phyloP scores from a whole-genome alignment of 495 filamentous ascomycete genomes.

The Penicillium ochrochloron region DNA sequence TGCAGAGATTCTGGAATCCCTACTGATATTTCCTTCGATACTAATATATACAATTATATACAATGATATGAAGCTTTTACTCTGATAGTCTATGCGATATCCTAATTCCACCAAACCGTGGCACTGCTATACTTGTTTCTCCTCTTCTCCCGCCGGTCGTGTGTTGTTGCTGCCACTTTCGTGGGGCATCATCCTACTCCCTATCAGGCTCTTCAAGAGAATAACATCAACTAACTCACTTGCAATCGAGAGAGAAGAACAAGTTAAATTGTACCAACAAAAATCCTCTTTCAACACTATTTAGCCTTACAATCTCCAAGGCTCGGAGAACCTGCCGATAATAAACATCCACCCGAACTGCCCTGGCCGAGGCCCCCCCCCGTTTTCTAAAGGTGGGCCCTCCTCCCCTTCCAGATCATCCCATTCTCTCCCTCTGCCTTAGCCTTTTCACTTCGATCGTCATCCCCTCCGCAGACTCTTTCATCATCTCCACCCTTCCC shows the following conservation, averaged over 20 bases:
- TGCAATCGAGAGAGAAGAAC: background rate
- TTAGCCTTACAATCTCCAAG: background rate
- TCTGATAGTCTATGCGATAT: background rate
- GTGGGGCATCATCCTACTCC: background rate
- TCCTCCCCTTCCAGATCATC: conserved; percentile 19
- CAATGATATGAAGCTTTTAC: background rate
- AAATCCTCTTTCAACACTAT: background rate
- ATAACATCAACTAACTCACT: background rate
- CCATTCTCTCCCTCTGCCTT: conserved; percentile 14
- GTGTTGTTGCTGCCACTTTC: background rate
- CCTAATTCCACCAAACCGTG: background rate
- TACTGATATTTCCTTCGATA: background rate
- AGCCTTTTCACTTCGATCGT: conserved; percentile 25
- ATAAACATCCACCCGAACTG: conserved; percentile 5
- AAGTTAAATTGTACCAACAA: background rate
- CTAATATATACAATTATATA: too few species aligned
- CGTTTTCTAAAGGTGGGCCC: conserved; percentile 24
- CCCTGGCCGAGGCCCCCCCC: conserved; percentile 29
- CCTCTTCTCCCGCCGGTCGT: background rate
- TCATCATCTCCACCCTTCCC: conserved; percentile 28
- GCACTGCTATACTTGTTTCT: background rate
- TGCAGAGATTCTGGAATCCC: background rate
- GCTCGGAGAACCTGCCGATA: conserved; percentile 3
- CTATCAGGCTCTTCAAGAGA: background rate
- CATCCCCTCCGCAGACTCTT: conserved; percentile 37